A percentile compares a stretch with the other conserved stretches of the same genome.
phyloP scores from a whole-genome alignment of 2,329 filamentous ascomycete species.

The Teratosphaeria destructans region DNA sequence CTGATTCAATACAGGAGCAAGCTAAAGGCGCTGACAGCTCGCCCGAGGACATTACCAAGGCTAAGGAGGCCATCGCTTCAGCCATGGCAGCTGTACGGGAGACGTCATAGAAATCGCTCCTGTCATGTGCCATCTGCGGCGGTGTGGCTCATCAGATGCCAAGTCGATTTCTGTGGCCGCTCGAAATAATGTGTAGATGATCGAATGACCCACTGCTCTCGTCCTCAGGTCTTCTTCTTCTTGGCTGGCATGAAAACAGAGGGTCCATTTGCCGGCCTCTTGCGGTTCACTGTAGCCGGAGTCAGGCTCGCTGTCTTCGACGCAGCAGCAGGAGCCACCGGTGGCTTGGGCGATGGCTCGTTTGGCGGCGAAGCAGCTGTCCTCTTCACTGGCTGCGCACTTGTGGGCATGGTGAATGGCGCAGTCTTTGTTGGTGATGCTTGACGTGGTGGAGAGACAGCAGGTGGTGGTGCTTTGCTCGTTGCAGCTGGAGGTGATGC shows the following conservation, averaged over 20 bases:
- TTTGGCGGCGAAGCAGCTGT: constrained; percentile 3
- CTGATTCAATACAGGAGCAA: constrained; percentile 25
- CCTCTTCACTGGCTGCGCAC: constrained; percentile 3
- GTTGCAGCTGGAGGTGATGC: not conserved
- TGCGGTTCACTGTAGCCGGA: constrained; percentile 7
- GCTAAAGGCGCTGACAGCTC: constrained; percentile 31
- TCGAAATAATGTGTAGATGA: not conserved
- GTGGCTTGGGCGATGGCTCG: not conserved
- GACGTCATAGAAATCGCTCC: constrained; percentile 11
- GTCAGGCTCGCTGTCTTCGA: constrained; percentile 7
- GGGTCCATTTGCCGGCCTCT: constrained; percentile 9
- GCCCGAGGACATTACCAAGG: constrained; percentile 36
- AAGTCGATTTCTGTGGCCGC: not conserved
- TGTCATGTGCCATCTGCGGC: not conserved
- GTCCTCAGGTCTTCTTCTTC: constrained; percentile 8
- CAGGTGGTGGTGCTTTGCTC: not conserved
- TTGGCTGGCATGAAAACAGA: constrained; percentile 16
- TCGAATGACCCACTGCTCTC: not conserved
- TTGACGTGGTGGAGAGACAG: not conserved
- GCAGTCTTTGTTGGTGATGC: not conserved
- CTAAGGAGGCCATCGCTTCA: constrained; percentile 30
- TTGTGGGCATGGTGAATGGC: constrained; percentile 1
- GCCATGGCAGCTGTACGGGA: constrained; percentile 33
- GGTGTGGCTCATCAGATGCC: not conserved
- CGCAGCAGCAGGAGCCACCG: not conserved